A percentile compares a stretch with the other conserved stretches of the same genome.
phyloP scores from a whole-genome alignment of 495 filamentous ascomycete species.

The Xylaria flabelliformis region DNA sequence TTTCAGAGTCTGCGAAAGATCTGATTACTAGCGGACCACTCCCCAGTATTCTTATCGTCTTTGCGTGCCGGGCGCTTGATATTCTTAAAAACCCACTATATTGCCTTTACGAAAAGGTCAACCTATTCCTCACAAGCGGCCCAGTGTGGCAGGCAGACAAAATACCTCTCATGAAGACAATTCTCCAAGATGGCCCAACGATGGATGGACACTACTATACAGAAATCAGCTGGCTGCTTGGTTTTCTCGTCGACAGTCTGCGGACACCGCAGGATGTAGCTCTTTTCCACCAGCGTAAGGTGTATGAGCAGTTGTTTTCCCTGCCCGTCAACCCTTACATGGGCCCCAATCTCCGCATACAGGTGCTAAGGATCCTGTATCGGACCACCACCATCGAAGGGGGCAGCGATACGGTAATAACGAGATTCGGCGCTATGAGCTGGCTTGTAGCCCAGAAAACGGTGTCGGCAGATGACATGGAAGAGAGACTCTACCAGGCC shows the following conservation, averaged over 20 bases:
- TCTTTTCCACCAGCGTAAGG: slow-evolving; percentile 78
- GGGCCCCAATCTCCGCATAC: slow-evolving; percentile 62
- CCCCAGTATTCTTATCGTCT: slow-evolving; percentile 74
- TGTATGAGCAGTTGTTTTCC: slow-evolving; percentile 79
- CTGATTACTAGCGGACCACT: slow-evolving; percentile 64
- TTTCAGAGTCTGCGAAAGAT: slow-evolving; percentile 72
- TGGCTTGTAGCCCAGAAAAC: slow-evolving; percentile 73
- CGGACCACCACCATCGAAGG: slow-evolving; percentile 73
- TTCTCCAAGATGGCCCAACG: slow-evolving; percentile 72
- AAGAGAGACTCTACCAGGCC: slow-evolving; percentile 60
- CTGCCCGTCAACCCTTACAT: slow-evolving; percentile 72
- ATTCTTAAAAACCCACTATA: slow-evolving; percentile 80
- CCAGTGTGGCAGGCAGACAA: slow-evolving; percentile 76
- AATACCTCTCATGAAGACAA: slow-evolving; percentile 77
- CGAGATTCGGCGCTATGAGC: slow-evolving; percentile 77
- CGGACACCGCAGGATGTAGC: slow-evolving; percentile 68
- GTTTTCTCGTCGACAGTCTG: slow-evolving; percentile 72
- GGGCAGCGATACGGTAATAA: slow-evolving; percentile 85
- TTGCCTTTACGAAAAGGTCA: slow-evolving; percentile 85
- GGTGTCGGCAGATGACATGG: slow-evolving; percentile 42
- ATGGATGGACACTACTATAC: slow-evolving; percentile 75
- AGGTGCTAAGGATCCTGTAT: slow-evolving; percentile 76
- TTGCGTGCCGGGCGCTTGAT: slow-evolving; percentile 70
- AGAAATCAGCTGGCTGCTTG: slow-evolving; percentile 82
- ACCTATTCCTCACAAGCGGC: slow-evolving; percentile 76